These are phyloP conservation scores for Letharia columbiana DNA, from an alignment of 495 filamentous ascomycete genomes.

Conservation along the genomic window DNA sequence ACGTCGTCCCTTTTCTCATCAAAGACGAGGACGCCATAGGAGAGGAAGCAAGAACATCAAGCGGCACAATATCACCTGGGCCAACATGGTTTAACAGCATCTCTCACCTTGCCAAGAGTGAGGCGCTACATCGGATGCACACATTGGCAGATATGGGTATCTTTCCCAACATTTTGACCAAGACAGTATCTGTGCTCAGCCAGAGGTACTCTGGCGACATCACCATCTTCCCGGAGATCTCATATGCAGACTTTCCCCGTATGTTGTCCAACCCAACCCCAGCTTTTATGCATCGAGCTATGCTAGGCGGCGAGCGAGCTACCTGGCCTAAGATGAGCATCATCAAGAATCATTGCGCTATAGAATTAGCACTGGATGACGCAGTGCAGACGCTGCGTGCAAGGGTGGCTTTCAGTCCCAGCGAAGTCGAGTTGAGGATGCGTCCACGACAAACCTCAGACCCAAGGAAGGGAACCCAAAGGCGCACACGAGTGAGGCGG, in stretches of 20 bases:
- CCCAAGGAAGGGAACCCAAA: slow-evolving; percentile 9
- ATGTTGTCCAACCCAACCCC: slow-evolving; percentile 80
- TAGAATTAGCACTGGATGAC: slow-evolving; percentile 77
- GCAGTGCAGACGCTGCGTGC: slow-evolving; percentile 71
- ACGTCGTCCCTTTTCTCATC: slow-evolving; percentile 78
- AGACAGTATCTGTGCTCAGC: slow-evolving; percentile 68
- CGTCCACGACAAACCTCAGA: slow-evolving; percentile 5
- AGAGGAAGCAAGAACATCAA: slow-evolving; percentile 31
- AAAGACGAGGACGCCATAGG: slow-evolving; percentile 55
- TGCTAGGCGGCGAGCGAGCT: slow-evolving; percentile 68
- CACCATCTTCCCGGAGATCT: slow-evolving; percentile 79
- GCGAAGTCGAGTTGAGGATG: slow-evolving; percentile 50
- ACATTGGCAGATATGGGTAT: slow-evolving; percentile 74
- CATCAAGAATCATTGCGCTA: slow-evolving; percentile 72
- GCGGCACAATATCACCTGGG: slow-evolving; percentile 31
- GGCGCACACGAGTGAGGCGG: slow-evolving; percentile 13
- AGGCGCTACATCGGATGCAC: slow-evolving; percentile 72
- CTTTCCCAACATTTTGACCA: slow-evolving; percentile 72
- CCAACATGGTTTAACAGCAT: slow-evolving; percentile 57
- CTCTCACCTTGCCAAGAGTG: slow-evolving; percentile 69
- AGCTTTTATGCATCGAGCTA: slow-evolving; percentile 78
- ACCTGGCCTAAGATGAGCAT: slow-evolving; percentile 85
- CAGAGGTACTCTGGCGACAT: slow-evolving; percentile 95
- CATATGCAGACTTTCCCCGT: slow-evolving; percentile 61
- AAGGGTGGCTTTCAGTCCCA: slow-evolving; percentile 70